Conservation (phyloP, 768 basidiomycete genomes). For the Lentinula sp. region DNA sequence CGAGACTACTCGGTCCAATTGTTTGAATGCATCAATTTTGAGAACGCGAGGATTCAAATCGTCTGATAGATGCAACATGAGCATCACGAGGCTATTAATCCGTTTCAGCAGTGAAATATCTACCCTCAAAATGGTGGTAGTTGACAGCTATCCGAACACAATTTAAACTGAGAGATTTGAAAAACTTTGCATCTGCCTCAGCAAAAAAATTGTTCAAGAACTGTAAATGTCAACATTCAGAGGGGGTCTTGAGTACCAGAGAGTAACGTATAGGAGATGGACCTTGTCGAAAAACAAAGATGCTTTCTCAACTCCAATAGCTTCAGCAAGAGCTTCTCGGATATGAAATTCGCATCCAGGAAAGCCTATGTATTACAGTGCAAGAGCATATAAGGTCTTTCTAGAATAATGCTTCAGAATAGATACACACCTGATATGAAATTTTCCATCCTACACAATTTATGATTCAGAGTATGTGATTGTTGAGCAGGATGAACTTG, state of each 20-base stretch:
- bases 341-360: slow-evolving; percentile 60
- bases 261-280: slow-evolving; percentile 2
- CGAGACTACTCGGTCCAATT: slow-evolving; percentile 53
- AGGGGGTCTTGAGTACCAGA: background rate
- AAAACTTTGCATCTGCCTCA: slow-evolving; percentile 49
- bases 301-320: slow-evolving; percentile 44
- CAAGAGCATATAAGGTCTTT: background rate
- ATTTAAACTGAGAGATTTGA: slow-evolving; percentile 52
- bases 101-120: background rate
- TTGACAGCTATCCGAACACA: slow-evolving; percentile 50
- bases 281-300: slow-evolving; percentile 61
- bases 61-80: slow-evolving; percentile 22
- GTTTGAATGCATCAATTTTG: slow-evolving; percentile 48
- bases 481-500: too few species aligned
- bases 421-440: slow-evolving; percentile 34
- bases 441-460: slow-evolving; percentile 38
- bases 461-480: too few species aligned
- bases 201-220: slow-evolving; percentile 59
- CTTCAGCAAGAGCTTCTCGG: slow-evolving; percentile 42
- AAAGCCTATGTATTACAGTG: slow-evolving; percentile 25
- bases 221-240: slow-evolving; percentile 19
- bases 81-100: background rate
- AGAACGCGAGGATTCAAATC: slow-evolving; percentile 55
- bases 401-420: background rate
- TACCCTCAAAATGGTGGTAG: slow-evolving; percentile 43